A percentile compares a stretch with the other conserved stretches of the same genome.
Evolutionary conservation across 139 green algal genomes (phyloP).

Genomic region (Ettlia oleoabundans): DNA sequence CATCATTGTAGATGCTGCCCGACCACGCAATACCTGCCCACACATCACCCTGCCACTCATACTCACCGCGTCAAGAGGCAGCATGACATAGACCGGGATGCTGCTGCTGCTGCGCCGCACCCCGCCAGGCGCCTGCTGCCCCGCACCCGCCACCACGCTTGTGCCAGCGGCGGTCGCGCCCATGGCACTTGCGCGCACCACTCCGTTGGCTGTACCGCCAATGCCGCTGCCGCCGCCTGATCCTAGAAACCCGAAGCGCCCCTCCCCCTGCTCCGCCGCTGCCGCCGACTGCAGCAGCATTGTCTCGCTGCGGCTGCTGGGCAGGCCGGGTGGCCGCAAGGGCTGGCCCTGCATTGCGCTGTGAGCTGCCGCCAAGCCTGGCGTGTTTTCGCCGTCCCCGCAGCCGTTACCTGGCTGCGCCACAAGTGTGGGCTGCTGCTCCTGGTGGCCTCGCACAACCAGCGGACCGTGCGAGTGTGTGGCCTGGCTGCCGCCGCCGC

Average conservation of each 20-base stretch:
- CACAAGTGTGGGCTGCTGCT: not conserved
- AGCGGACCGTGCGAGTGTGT: not conserved
- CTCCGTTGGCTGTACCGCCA: not conserved
- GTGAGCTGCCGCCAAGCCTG: not conserved
- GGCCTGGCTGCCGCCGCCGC: not conserved
- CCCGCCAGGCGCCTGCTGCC: not conserved
- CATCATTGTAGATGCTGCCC: too few relatives aligned
- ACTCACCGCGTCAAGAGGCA: slow-evolving; percentile 91
- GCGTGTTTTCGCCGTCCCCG: not conserved
- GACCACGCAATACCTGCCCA: too few relatives aligned
- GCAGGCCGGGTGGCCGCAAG: not conserved
- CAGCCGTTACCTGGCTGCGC: not conserved
- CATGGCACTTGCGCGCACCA: not conserved
- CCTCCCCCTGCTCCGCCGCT: not conserved
- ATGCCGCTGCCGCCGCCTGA: slow-evolving; percentile 1
- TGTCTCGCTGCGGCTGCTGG: slow-evolving; percentile 33
- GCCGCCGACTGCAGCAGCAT: slow-evolving; percentile 3
- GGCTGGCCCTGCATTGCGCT: not conserved
- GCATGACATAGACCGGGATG: slow-evolving; percentile 87
- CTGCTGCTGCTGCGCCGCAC: not conserved
- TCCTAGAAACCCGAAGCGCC: not conserved
- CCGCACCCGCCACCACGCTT: not conserved
- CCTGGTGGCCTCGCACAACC: not conserved
- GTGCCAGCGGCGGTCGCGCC: not conserved
- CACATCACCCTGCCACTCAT: too few relatives aligned